Base-by-base conservation (phyloP, 2,329 filamentous ascomycete species). In the Pseudogymnoascus sp. region DNA sequence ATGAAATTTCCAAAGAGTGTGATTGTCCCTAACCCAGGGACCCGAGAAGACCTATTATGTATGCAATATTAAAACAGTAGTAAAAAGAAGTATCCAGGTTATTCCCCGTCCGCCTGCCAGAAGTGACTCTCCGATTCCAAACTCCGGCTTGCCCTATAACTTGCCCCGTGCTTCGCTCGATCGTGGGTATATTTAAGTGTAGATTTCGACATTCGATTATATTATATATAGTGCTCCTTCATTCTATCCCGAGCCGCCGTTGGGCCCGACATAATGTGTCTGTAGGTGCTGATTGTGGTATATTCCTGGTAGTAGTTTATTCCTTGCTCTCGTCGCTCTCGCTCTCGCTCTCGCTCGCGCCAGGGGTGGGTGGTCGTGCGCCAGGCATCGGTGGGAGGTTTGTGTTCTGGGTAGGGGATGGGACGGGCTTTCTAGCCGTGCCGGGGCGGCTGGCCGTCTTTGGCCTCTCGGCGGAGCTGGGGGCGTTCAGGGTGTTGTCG, bases 301-400 rank as follows among this genome's bases (percentile, higher is more conserved):
- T 31, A 31, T 31, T 31, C 29, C 8, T 4, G 8, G 29, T 31
- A 5, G 21, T 29, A n/a, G 10, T 57, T 57, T 57, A 57, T 57
- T 57, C 51, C 51, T 57, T 57, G n/a, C 51, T 31, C 16, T 57
- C 51, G 29, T 57, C 29, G 51, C 29, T 57, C 51, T 57, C 69
- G 73, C 29, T 57, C 51, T 57, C 69, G 73, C 72, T 72, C 72
- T 74, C 72, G 64, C 72, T 74, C 61, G 71, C 69, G 64, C 72
- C 70, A 39, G 72, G 72, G 29, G 72, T 74, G 1, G 72, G 72
- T 61, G 72, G 72, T 11, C 73, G 61, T 45, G 65, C 68, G 47
- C 72, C 72, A 65, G 70, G 69, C 63, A 71, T 68, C 2, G 66
- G 65, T 16, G 65, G 64, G 3, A 57, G 63, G 18, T 51, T 54